Evolutionary conservation across 140 eudicot species (phyloP).

Genomic region (Oenanthe javanica): DNA sequence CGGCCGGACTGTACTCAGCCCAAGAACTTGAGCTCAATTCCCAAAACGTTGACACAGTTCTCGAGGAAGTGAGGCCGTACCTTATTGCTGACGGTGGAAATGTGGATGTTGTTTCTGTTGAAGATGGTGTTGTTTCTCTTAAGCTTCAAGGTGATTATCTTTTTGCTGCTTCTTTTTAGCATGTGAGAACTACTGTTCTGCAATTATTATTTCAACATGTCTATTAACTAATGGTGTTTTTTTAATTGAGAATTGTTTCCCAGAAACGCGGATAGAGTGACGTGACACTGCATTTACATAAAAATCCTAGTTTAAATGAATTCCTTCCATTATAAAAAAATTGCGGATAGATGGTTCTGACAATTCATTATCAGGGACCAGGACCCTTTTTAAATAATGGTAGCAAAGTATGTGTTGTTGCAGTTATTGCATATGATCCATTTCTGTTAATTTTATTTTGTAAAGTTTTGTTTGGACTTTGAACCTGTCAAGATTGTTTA

Average conservation of each 20-base stretch:
- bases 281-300: too few species aligned
- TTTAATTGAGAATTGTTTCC: too few species aligned
- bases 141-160: slow-evolving; percentile 58
- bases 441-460: too few species aligned
- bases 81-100: slow-evolving; percentile 88
- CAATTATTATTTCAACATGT: neutral
- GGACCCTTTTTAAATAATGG: too few species aligned
- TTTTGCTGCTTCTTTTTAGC: neutral
- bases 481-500: neutral
- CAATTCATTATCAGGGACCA: too few species aligned
- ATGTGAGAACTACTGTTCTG: neutral
- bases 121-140: slow-evolving; percentile 72
- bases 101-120: slow-evolving; percentile 79
- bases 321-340: too few species aligned
- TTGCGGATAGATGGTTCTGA: too few species aligned
- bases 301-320: too few species aligned
- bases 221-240: too few species aligned
- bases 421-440: neutral
- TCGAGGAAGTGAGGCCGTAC: slow-evolving; percentile 88
- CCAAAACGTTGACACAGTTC: slow-evolving; percentile 73
- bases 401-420: neutral
- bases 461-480: neutral
- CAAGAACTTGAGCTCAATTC: slow-evolving; percentile 58
- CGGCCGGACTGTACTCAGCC: slow-evolving; percentile 57
- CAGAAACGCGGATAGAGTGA: too few species aligned